Conservation (phyloP, 2,329 filamentous ascomycete genomes). For the Aspergillus nomiae region DNA sequence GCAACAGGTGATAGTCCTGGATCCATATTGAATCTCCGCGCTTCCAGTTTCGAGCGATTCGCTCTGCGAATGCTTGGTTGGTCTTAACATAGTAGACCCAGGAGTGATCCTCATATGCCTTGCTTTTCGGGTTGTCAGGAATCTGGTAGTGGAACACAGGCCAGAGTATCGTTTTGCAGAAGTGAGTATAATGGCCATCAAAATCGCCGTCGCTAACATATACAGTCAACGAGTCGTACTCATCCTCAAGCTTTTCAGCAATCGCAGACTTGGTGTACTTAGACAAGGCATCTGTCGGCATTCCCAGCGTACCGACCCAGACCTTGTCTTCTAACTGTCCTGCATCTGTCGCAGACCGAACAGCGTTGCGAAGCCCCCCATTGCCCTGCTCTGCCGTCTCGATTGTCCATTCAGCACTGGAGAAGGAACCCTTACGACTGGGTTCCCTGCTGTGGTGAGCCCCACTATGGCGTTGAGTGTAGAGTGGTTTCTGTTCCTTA, state of each 20-base stretch:
- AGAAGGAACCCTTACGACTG: constrained; percentile 68
- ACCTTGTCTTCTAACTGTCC: constrained; percentile 72
- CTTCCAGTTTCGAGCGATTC: constrained; percentile 90
- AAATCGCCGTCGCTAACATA: constrained; percentile 90
- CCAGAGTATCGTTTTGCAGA: constrained; percentile 97
- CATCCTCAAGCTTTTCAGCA: constrained; percentile 74
- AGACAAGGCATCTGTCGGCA: constrained; percentile 85
- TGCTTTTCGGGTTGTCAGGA: constrained; percentile 96
- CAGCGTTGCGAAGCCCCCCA: constrained; percentile 85
- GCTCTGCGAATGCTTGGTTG: constrained; percentile 90
- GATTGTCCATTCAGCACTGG: constrained; percentile 78
- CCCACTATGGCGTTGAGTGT: constrained; percentile 7
- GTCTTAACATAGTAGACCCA: constrained; percentile 93
- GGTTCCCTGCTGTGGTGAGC: constrained; percentile 37
- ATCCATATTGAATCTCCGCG: constrained; percentile 91
- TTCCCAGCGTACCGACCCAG: constrained; percentile 92
- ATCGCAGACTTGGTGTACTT: constrained; percentile 79
- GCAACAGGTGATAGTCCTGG: constrained; percentile 89
- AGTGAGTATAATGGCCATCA: constrained; percentile 91
- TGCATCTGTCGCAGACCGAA: constrained; percentile 72
- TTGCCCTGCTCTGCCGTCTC: constrained; percentile 89
- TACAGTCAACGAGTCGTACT: constrained; percentile 80
- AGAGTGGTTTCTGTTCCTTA: constrained; percentile 13
- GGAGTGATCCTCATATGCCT: constrained; percentile 95
- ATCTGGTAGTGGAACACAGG: constrained; percentile 98